Base-by-base conservation (phyloP, 2,329 filamentous ascomycete genomes). In the Sphaerulina musiva region DNA sequence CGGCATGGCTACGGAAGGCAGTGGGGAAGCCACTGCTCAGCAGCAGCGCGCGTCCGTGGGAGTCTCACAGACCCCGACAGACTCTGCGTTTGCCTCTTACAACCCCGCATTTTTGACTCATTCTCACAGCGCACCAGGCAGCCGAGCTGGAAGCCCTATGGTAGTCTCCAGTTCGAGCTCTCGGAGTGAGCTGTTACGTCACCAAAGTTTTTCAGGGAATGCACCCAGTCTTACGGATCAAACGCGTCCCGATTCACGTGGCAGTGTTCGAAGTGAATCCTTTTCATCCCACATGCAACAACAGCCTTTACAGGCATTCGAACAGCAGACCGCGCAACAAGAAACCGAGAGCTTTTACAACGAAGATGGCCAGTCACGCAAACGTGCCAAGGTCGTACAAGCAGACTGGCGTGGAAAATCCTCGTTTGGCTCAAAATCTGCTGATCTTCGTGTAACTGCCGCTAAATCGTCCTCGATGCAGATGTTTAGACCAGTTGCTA, bases 381-480 rank as follows among this genome's bases (percentile, higher is more conserved):
- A 95, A 72, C 81, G 91, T 64, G 90, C 85, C 34, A 93, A 89
- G 66, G 81, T 86, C 23, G 89, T 83, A 17, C 81, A 85, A 66
- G 81, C 85, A 10, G 82, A 87, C 59, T 85, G 84, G 73, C 83
- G 83, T n/a, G 83, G 84, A 48, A 85, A 82, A 61, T 81, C 79
- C 58, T 82, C 81, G 20, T 87, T 96, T 64, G 87, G 85, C 48
- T 79, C 50, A 3, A 84, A 83, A 31, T 65, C 66, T 2, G 81
- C 84, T 8, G 89, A 93, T 46, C 76, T 97, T 26, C 82, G 91
- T 46, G 89, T 95, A n/a, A 85, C 88, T 56, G 92, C 92, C 45
- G 95, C 89, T 68, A 95, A 88, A 12, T 86, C 91, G 43, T 89
- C 89, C 41, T 95, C 91, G 4, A 78, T 97, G 55, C 86, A 92